These are phyloP conservation scores for Aspergillus kassunensis DNA, from an alignment of 495 filamentous ascomycete genomes.

Conservation along the genomic window DNA sequence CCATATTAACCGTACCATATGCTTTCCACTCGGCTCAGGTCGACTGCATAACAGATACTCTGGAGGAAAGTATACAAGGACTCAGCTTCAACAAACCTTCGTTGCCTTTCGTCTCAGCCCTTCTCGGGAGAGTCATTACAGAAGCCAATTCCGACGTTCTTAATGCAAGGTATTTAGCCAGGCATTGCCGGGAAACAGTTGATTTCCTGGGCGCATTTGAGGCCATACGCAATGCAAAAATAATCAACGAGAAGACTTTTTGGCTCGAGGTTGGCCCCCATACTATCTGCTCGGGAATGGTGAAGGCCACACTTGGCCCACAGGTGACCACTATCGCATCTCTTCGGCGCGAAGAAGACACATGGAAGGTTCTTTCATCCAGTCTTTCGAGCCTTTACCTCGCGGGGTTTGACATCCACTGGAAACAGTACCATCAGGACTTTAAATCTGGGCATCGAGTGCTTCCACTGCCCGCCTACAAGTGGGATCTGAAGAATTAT, in stretches of 20 bases:
- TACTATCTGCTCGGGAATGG: conserved; percentile 63
- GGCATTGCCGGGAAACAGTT: conserved; percentile 68
- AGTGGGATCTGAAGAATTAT: conserved; percentile 76
- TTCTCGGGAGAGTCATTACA: conserved; percentile 55
- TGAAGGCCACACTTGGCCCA: conserved; percentile 61
- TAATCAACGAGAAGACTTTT: conserved; percentile 41
- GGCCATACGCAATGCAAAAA: conserved; percentile 45
- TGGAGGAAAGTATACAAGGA: conserved; percentile 53
- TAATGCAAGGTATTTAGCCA: conserved; percentile 55
- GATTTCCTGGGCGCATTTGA: conserved; percentile 65
- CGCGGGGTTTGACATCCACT: conserved; percentile 64
- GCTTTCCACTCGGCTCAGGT: conserved; percentile 79
- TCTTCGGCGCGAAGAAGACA: conserved; percentile 50
- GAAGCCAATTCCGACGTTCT: conserved; percentile 50
- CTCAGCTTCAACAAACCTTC: conserved; percentile 55
- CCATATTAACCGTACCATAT: conserved; percentile 63
- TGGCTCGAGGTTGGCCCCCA: conserved; percentile 68
- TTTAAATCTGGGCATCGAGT: conserved; percentile 58
- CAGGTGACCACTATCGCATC: conserved; percentile 56
- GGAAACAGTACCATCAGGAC: conserved; percentile 76
- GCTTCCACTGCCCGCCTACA: conserved; percentile 67
- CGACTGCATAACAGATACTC: conserved; percentile 61
- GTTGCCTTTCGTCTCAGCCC: conserved; percentile 71
- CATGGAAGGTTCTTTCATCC: conserved; percentile 60
- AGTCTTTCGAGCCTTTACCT: conserved; percentile 60